Evolutionary conservation across 306 rosid species (phyloP), one percentile per base, ranked within the genome.

Genomic region (Lotus japonicus): DNA sequence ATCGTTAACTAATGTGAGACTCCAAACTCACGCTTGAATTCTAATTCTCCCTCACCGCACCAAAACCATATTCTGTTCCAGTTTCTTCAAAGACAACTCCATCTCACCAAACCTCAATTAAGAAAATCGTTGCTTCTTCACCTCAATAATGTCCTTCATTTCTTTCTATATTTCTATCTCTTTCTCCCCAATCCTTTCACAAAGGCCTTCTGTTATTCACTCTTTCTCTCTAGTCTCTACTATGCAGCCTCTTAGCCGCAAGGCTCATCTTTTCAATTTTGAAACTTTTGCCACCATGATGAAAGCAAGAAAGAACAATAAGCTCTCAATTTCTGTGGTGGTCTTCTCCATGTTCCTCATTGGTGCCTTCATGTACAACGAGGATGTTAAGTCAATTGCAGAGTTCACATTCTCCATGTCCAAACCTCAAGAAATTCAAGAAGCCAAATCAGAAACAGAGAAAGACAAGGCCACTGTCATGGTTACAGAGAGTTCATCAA

Each of bases 281-380:
- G 96, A 83, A 68, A 70, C 79, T 4, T 63, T 76, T 18, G 51
- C 74, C n/a, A 94, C n/a, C 1, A 21, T 21, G 23, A 21, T 90
- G 97, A 94, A 90, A 80, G 66, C 68, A 7, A 80, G 88, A 36
- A 94, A 87, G 80, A 83, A 72, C 89, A 85, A 75, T 16, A 81
- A 75, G 39, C 75, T 90, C 44, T 77, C 96, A 8, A 78, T 94
- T 6, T 76, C 88, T 55, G 86, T 79, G 0, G 83, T 90, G 0
- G 88, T 82, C 0, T 76, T 82, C 79, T 75, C 94, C 16, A 39
- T 86, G 1, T 86, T 94, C 66, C 84, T 94, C 49, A 78, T 94
- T n/a, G 99, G 95, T 7, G 67, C 81, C 12, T 90, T 94, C 86
- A 90, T 94, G 82, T 90, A 88, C 81, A 86, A 80, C 8, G 95